A percentile compares a stretch with the other conserved stretches of the same genome.
Evolutionary conservation across 2,329 filamentous ascomycete species (phyloP).

Genomic region (Rutstroemia sp.): DNA sequence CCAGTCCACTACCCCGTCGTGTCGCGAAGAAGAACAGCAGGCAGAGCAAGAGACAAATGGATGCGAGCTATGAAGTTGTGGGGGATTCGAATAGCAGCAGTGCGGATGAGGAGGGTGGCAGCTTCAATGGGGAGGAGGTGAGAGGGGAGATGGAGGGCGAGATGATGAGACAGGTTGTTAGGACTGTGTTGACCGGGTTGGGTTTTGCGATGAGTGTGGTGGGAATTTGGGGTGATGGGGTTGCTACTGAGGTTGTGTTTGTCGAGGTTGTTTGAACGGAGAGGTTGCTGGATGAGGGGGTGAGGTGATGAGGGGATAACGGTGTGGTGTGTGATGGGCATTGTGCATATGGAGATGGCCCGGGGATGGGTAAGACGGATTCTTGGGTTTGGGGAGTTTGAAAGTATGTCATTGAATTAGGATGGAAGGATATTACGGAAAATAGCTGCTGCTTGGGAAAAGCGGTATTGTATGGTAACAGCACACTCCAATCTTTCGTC

Average conservation of each 20-base stretch:
- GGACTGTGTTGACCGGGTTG: slow-evolving; percentile 46
- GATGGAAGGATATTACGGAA: background rate
- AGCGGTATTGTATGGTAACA: background rate
- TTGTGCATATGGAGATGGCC: too few species aligned
- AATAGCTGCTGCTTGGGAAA: background rate
- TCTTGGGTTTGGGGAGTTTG: background rate
- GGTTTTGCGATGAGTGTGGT: slow-evolving; percentile 56
- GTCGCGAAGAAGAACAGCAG: slow-evolving; percentile 18
- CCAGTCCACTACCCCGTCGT: background rate
- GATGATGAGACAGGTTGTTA: slow-evolving; percentile 45
- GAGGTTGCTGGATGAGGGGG: background rate
- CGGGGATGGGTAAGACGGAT: background rate
- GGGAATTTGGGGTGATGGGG: slow-evolving; percentile 60
- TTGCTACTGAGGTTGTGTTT: slow-evolving; percentile 25
- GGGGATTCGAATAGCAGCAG: slow-evolving; percentile 44
- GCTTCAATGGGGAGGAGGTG: slow-evolving; percentile 55
- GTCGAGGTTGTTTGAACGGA: slow-evolving; percentile 6
- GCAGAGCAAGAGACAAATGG: slow-evolving; percentile 39
- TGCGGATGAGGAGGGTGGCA: slow-evolving; percentile 39
- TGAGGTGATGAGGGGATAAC: background rate
- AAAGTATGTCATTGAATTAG: too few species aligned
- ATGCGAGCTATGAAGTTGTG: slow-evolving; percentile 66
- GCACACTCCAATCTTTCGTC: background rate
- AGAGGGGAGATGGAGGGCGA: slow-evolving; percentile 49
- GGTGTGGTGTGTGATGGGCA: background rate